Percentiles rank a stretch among this genome's conserved stretches.
Evolutionary conservation across 2,329 filamentous ascomycete species (phyloP).

Genomic region (Aspergillus thermomutatus): DNA sequence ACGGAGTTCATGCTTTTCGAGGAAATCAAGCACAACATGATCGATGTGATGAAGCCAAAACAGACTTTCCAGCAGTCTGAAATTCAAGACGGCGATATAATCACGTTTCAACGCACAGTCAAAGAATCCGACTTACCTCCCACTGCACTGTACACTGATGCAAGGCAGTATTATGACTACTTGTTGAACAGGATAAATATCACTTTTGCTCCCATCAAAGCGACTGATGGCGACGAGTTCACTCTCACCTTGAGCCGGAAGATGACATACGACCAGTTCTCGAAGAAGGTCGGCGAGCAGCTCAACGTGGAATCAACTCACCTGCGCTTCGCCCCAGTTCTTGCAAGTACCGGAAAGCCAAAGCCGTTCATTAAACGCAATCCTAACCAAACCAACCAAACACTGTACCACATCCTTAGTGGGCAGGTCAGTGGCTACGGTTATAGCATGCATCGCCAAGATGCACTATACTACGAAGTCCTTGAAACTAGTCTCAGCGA

Average conservation of each 20-base stretch:
- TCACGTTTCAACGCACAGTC: conserved; percentile 78
- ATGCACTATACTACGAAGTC: conserved; percentile 87
- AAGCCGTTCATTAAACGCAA: conserved; percentile 74
- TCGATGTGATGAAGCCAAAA: conserved; percentile 89
- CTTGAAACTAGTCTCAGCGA: conserved; percentile 92
- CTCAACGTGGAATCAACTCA: conserved; percentile 78
- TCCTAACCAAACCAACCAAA: conserved; percentile 65
- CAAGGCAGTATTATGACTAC: conserved; percentile 88
- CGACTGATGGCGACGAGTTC: conserved; percentile 61
- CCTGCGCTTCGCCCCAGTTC: conserved; percentile 86
- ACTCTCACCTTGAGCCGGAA: conserved; percentile 78
- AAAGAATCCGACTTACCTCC: conserved; percentile 39
- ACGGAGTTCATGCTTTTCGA: conserved; percentile 75
- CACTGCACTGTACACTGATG: conserved; percentile 60
- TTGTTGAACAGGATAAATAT: conserved; percentile 79
- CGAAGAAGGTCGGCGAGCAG: conserved; percentile 75
- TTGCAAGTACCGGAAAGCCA: conserved; percentile 70
- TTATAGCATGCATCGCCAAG: conserved; percentile 64
- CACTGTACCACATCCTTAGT: conserved; percentile 73
- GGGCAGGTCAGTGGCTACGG: conserved; percentile 70
- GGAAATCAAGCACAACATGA: conserved; percentile 98
- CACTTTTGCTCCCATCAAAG: conserved; percentile 66
- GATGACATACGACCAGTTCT: conserved; percentile 83
- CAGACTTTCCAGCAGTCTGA: conserved; percentile 86
- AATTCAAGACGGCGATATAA: conserved; percentile 93